Conservation (phyloP, 495 filamentous ascomycete species). For the Ascobolus immersus region DNA sequence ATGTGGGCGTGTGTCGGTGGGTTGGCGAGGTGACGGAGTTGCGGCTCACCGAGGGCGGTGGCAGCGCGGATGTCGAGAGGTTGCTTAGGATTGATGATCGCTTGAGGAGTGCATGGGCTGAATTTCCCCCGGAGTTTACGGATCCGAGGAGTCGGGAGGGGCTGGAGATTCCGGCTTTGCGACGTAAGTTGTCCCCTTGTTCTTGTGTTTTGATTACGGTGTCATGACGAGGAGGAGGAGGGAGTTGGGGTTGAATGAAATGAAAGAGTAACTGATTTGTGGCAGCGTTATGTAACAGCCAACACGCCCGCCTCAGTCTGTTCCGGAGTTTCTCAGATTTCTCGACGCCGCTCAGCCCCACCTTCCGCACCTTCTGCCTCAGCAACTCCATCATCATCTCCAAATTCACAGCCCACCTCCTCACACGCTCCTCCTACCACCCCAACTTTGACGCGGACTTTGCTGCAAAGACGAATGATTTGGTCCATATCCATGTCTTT, state of each 20-base stretch:
- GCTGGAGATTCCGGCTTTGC: slow-evolving; percentile 12
- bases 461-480: slow-evolving; percentile 12
- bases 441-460: slow-evolving; percentile 10
- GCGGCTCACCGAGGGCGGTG: slow-evolving; percentile 9
- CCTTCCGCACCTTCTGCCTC: slow-evolving; percentile 13
- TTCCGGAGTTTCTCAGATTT: slow-evolving; percentile 15
- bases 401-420: slow-evolving; percentile 13
- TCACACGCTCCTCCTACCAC: slow-evolving; percentile 10
- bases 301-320: slow-evolving; percentile 15
- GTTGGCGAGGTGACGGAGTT: slow-evolving; percentile 8
- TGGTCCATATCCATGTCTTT: slow-evolving; percentile 13
- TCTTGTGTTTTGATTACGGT: neutral
- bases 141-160: slow-evolving; percentile 9
- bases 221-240: too few species aligned
- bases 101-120: slow-evolving; percentile 14
- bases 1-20: slow-evolving; percentile 10
- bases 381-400: slow-evolving; percentile 12
- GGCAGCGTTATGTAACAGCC: slow-evolving; percentile 13
- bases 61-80: slow-evolving; percentile 9
- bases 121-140: slow-evolving; percentile 13
- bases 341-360: neutral
- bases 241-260: slow-evolving; percentile 2
- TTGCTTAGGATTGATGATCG: slow-evolving; percentile 12
- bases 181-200: slow-evolving; percentile 8
- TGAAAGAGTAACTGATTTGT: too few species aligned